Percentiles rank a stretch among this genome's conserved stretches.
phyloP scores from a whole-genome alignment of 1,139 yeast species.

The Candida labiduridarum region DNA sequence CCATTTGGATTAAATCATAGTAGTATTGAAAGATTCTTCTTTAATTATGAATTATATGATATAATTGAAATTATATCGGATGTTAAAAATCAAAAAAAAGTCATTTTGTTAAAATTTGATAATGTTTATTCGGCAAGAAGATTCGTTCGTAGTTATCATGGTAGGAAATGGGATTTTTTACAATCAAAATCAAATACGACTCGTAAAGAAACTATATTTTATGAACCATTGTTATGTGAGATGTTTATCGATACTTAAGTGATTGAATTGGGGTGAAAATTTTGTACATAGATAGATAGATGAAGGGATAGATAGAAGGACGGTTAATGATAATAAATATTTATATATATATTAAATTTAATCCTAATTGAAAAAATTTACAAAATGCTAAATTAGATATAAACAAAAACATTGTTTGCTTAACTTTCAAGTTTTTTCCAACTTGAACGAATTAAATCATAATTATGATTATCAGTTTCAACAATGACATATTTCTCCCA shows the following conservation, averaged over 20 bases:
- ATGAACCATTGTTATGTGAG: constrained; percentile 46
- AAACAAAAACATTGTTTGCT: too few relatives aligned
- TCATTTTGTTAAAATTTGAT: constrained; percentile 49
- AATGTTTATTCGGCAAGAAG: constrained; percentile 51
- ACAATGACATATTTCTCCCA: constrained; percentile 86
- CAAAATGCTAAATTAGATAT: too few relatives aligned
- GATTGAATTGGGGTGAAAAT: not conserved
- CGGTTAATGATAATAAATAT: not conserved
- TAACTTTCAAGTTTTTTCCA: constrained; percentile 65
- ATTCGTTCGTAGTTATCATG: constrained; percentile 58
- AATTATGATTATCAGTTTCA: constrained; percentile 27
- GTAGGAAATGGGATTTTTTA: constrained; percentile 43
- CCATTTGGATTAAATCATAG: constrained; percentile 42
- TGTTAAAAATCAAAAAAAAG: constrained; percentile 28
- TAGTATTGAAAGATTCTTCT: constrained; percentile 34
- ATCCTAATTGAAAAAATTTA: too few relatives aligned
- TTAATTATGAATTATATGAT: constrained; percentile 41
- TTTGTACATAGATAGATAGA: not conserved
- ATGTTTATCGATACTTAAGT: constrained; percentile 18
- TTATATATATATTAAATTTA: not conserved
- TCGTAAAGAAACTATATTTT: constrained; percentile 25
- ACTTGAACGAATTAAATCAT: constrained; percentile 51
- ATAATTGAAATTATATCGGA: constrained; percentile 28
- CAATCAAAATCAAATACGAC: constrained; percentile 16
- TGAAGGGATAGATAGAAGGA: not conserved